These are phyloP conservation scores for Leishmania mexicana DNA, from an alignment of 208 protist genomes.

Conservation along the genomic window DNA sequence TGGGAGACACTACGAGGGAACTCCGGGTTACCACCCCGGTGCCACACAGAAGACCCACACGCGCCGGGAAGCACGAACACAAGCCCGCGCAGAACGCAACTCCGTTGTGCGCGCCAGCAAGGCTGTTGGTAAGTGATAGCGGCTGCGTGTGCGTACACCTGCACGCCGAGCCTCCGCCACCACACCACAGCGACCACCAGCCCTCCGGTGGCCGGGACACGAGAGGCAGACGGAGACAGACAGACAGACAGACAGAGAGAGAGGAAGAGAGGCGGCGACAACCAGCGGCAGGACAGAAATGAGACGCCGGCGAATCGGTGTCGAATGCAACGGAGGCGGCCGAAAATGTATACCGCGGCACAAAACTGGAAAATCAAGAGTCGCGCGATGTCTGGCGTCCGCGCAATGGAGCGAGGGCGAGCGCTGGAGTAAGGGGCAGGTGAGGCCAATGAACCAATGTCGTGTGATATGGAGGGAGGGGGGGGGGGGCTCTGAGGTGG, in stretches of 20 bases:
- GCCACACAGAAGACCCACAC: neutral
- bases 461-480: neutral
- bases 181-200: neutral
- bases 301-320: neutral
- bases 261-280: neutral
- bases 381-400: neutral
- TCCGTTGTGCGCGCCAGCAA: neutral
- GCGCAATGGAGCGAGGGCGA: neutral
- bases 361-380: neutral
- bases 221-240: neutral
- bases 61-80: neutral
- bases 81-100: neutral
- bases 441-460: neutral
- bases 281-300: too few species aligned
- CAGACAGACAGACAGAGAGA: neutral
- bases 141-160: neutral
- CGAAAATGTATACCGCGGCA: neutral
- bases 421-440: neutral
- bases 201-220: neutral
- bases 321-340: neutral
- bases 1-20: neutral
- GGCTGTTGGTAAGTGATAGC: neutral
- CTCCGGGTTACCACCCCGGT: neutral
- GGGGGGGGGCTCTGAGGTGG: neutral
- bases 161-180: neutral